Percentiles rank a stretch among this genome's conserved stretches.
Evolutionary conservation across 2,329 filamentous ascomycete species (phyloP).

Genomic region (Talaromyces funiculosus): DNA sequence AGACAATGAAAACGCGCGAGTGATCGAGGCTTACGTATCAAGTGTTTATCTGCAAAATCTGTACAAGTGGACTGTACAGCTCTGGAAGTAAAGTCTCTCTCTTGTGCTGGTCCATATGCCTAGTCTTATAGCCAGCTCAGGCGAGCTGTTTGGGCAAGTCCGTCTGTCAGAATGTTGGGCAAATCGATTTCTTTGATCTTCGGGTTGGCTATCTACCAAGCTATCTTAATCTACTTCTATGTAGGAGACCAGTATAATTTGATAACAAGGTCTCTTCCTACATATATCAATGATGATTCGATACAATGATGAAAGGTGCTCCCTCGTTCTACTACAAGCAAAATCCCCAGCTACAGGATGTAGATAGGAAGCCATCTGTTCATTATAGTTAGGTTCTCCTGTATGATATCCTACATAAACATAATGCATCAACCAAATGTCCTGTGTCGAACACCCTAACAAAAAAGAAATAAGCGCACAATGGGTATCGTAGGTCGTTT

Average conservation of each 20-base stretch:
- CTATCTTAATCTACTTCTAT: neutral
- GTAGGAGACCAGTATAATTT: neutral
- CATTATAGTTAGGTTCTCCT: neutral
- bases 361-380: neutral
- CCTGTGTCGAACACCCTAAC: neutral
- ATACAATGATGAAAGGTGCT: neutral
- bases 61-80: neutral
- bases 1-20: neutral
- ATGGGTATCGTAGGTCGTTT: slow-evolving; percentile 13
- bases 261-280: neutral
- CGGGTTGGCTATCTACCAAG: neutral
- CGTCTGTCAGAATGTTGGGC: neutral
- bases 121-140: neutral
- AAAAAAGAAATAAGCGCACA: neutral
- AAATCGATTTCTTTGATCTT: neutral
- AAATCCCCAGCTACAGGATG: neutral
- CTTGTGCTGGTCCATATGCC: neutral
- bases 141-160: neutral
- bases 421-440: neutral
- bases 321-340: neutral
- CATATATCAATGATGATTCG: neutral
- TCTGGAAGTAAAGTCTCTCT: neutral
- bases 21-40: neutral
- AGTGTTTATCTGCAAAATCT: too few relatives aligned
- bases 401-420: neutral